A percentile compares a stretch with the other conserved stretches of the same genome.
Evolutionary conservation across 768 basidiomycete species (phyloP).

Genomic region (Boletellus emodensis): DNA sequence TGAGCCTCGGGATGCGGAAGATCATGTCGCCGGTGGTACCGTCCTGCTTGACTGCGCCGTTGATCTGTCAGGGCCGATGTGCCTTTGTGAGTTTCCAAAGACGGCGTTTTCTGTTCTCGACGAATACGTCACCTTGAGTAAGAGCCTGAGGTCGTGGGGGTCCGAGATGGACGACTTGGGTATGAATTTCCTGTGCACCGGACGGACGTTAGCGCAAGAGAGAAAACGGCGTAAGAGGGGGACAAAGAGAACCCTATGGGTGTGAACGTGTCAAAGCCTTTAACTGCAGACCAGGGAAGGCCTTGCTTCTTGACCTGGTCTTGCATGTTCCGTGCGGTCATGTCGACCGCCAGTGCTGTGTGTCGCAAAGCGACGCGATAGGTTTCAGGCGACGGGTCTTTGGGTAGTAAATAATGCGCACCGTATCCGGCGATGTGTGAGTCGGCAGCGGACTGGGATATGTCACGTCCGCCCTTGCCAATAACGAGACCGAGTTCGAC

Average conservation of each 20-base stretch:
- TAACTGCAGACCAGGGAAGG: conserved; percentile 95
- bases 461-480: conserved; percentile 81
- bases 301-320: conserved; percentile 89
- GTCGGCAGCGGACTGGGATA: conserved; percentile 65
- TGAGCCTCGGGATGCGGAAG: conserved; percentile 81
- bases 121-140: conserved; percentile 55
- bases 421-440: conserved; percentile 90
- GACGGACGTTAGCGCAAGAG: neutral
- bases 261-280: conserved; percentile 96
- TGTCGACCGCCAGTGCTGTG: conserved; percentile 87
- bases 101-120: too few species aligned
- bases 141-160: conserved; percentile 71
- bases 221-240: neutral
- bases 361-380: neutral
- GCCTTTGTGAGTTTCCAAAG: neutral
- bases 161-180: conserved; percentile 66
- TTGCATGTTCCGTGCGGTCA: conserved; percentile 96
- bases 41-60: conserved; percentile 77
- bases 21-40: conserved; percentile 90
- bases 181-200: conserved; percentile 62
- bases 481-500: conserved; percentile 98
- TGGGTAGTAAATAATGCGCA: conserved; percentile 32
- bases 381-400: too few species aligned
- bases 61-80: conserved; percentile 51
- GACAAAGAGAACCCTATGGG: conserved; percentile 65